Conservation (phyloP, 1,139 yeast genomes). For the Torulaspora pretoriensis region DNA sequence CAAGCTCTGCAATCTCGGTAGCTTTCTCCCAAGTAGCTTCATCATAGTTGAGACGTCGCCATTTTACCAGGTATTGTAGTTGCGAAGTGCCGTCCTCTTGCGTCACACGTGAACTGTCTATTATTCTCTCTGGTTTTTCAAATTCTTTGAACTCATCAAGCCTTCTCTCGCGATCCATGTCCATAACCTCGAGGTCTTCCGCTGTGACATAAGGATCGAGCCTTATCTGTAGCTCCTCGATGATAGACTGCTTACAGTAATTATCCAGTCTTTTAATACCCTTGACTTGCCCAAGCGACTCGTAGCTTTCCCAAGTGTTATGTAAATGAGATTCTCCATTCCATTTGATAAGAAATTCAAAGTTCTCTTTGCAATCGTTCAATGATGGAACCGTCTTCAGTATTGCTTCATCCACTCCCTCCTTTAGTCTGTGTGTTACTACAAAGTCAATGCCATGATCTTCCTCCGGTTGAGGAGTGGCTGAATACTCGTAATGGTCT, state of each 20-base stretch:
- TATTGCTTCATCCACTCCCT: slow-evolving; percentile 28
- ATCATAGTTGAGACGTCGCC: slow-evolving; percentile 91
- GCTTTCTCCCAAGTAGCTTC: slow-evolving; percentile 98
- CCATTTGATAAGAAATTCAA: slow-evolving; percentile 79
- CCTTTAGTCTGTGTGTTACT: slow-evolving; percentile 37
- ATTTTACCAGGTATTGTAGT: slow-evolving; percentile 80
- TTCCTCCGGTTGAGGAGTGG: slow-evolving; percentile 29
- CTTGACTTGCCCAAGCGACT: slow-evolving; percentile 45
- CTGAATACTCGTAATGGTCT: slow-evolving; percentile 39
- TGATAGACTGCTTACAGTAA: slow-evolving; percentile 71
- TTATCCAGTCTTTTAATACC: slow-evolving; percentile 88
- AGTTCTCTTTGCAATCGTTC: slow-evolving; percentile 55
- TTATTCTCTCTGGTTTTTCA: slow-evolving; percentile 82
- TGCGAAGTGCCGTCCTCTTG: slow-evolving; percentile 60
- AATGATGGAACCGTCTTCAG: slow-evolving; percentile 40
- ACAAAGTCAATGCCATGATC: slow-evolving; percentile 40
- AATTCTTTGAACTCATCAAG: slow-evolving; percentile 78
- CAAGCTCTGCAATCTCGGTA: slow-evolving; percentile 72
- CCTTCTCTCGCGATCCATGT: slow-evolving; percentile 77
- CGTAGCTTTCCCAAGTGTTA: slow-evolving; percentile 87
- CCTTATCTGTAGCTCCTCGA: slow-evolving; percentile 68
- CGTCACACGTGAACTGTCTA: slow-evolving; percentile 72
- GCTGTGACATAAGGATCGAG: slow-evolving; percentile 73
- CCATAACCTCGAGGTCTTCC: slow-evolving; percentile 89
- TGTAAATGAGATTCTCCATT: slow-evolving; percentile 82